Evolutionary conservation across 1,284 basidiomycete genomes (phyloP).

Genomic region (Hemileccinum hortonii): DNA sequence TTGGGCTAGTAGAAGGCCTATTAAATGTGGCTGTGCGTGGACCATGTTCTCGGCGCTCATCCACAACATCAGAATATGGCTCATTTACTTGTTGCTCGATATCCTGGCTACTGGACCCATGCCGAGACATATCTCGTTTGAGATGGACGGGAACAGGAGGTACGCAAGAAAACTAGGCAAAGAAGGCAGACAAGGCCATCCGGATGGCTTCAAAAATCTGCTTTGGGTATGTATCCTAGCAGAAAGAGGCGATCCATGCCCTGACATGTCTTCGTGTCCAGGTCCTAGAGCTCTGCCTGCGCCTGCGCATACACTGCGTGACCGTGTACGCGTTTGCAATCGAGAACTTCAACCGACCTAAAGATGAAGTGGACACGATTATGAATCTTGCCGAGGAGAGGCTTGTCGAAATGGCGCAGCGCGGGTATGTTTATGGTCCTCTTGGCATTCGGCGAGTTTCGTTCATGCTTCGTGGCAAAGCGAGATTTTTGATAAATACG

Average conservation of each 20-base stretch:
- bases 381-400: slow-evolving; percentile 86
- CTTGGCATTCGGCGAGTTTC: not conserved
- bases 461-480: slow-evolving; percentile 40
- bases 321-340: slow-evolving; percentile 96
- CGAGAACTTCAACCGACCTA: slow-evolving; percentile 92
- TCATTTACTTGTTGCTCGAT: slow-evolving; percentile 46
- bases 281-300: slow-evolving; percentile 82
- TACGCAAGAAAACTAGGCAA: slow-evolving; percentile 78
- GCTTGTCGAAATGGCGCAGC: slow-evolving; percentile 76
- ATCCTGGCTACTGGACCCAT: slow-evolving; percentile 81
- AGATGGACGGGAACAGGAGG: slow-evolving; percentile 97
- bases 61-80: slow-evolving; percentile 21
- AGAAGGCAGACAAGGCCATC: slow-evolving; percentile 75
- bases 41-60: slow-evolving; percentile 9
- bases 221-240: slow-evolving; percentile 58
- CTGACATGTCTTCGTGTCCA: slow-evolving; percentile 32
- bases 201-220: slow-evolving; percentile 82
- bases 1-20: not conserved
- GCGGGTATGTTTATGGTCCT: slow-evolving; percentile 60
- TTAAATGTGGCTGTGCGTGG: slow-evolving; percentile 24
- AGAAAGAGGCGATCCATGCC: not conserved
- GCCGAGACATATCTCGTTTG: slow-evolving; percentile 90
- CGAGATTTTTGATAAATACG: slow-evolving; percentile 75
- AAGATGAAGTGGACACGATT: slow-evolving; percentile 83
- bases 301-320: slow-evolving; percentile 77